These are phyloP conservation scores for Magnolia changhungtana DNA, from an alignment of 164 flowering plant species.

Conservation along the genomic window DNA sequence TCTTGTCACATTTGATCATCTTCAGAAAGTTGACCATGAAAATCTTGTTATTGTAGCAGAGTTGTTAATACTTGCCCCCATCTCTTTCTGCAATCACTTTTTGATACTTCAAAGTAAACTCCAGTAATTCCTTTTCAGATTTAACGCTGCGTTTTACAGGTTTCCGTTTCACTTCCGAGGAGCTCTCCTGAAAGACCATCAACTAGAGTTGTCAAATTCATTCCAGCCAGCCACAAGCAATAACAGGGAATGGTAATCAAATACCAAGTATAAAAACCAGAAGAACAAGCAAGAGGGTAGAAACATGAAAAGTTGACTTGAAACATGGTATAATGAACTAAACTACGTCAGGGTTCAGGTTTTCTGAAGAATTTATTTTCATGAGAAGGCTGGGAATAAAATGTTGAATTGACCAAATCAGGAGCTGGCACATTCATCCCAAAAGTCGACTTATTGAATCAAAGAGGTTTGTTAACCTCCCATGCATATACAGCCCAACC, in stretches of 20 bases:
- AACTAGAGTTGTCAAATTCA: not conserved
- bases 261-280: not conserved
- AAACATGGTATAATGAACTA: not conserved
- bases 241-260: not conserved
- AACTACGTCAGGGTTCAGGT: not conserved
- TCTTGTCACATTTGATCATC: not conserved
- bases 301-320: not conserved
- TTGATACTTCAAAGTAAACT: conserved; percentile 83
- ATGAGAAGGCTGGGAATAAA: not conserved
- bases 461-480: too few species aligned
- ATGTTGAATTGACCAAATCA: too few species aligned
- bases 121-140: conserved; percentile 80
- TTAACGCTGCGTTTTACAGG: conserved; percentile 58
- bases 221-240: not conserved
- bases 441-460: too few species aligned
- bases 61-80: conserved; percentile 45
- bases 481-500: too few species aligned
- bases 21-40: not conserved
- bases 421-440: too few species aligned
- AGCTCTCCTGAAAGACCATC: conserved; percentile 40
- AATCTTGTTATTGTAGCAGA: not conserved
- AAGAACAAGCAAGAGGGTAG: not conserved
- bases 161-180: conserved; percentile 70
- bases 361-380: not conserved
- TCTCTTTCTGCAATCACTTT: conserved; percentile 91